Base-by-base conservation (phyloP, 805 yeast species). In the Ogataea saltuana region DNA sequence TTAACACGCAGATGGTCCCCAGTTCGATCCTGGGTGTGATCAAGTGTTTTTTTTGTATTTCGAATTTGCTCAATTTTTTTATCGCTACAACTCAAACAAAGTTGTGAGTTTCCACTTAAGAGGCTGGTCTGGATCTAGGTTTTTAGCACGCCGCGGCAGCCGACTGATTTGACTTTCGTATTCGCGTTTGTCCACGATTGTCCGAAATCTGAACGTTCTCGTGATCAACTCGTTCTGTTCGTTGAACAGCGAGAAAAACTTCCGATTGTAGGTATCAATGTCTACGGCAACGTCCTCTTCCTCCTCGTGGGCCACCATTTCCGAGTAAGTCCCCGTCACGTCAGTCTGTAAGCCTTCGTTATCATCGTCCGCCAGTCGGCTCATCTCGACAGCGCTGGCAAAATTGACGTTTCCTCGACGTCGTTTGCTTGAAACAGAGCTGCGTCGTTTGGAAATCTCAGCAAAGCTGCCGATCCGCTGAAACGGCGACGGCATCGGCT, bases 1-100 rank as follows among this genome's bases (percentile, higher is more conserved):
- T 88, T 90, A 88, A 90, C 97, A 90, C 97, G 97, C 96, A 88
- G 93, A 87, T 87, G 89, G 97, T 91, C 97, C 97, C 97, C 97
- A 89, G 97, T 91, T 91, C 97, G 97, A 91, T 88, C 97, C 97
- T 90, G 97, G 97, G 97, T 89, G 85, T 83, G 88, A 85, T 88
- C 97, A 89, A 33, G 55, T 63, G 64, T 63, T 13, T 18, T 17
- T 19, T 25, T 19, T 16, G 7, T 32, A 25, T 23, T 32, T 13
- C 6, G 4, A 10, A 25, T 6, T 31, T 20, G 13, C 12, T 25
- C 13, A 10, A 18, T 15, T 31, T 12, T 16, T 17, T 33, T 16
- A 12, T 33, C 4, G 4, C 28, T 33, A 41, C 26, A 39, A 34
- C 28, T 45, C 46, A 35, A 50, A 46, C 6, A 50, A 11, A 1